phyloP scores from a whole-genome alignment of 345 rosid species.

The Gossypium australe region DNA sequence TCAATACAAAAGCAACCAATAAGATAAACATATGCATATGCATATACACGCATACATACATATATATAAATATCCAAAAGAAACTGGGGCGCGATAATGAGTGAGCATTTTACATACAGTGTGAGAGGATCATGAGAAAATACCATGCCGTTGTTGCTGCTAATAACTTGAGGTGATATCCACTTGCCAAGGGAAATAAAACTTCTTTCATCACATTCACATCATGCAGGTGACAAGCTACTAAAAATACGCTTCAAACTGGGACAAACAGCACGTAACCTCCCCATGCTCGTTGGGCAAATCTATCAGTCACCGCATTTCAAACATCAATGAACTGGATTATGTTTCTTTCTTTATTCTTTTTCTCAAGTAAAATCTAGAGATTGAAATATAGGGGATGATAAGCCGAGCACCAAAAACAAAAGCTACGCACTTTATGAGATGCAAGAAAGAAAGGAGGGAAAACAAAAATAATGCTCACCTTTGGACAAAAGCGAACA shows the following conservation, averaged over 20 bases:
- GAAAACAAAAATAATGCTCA: constrained; percentile 16
- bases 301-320: constrained; percentile 1
- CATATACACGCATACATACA: background rate
- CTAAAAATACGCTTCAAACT: constrained; percentile 12
- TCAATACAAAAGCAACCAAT: background rate
- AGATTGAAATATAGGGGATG: background rate
- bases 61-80: background rate
- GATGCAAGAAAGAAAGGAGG: background rate
- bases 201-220: background rate
- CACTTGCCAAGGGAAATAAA: background rate
- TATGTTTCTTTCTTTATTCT: background rate
- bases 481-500: constrained; percentile 93
- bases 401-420: too few relatives aligned
- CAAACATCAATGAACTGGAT: background rate
- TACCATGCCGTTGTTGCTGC: background rate
- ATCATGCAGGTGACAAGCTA: constrained; percentile 4
- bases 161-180: background rate
- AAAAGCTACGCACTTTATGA: too few relatives aligned
- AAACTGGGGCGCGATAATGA: background rate
- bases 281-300: background rate
- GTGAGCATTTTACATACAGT: background rate
- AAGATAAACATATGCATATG: background rate
- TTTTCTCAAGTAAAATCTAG: background rate
- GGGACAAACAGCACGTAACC: background rate
- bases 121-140: background rate